These are phyloP conservation scores for Penicillium rolfsii DNA, from an alignment of 2,329 filamentous ascomycete species.

Conservation along the genomic window DNA sequence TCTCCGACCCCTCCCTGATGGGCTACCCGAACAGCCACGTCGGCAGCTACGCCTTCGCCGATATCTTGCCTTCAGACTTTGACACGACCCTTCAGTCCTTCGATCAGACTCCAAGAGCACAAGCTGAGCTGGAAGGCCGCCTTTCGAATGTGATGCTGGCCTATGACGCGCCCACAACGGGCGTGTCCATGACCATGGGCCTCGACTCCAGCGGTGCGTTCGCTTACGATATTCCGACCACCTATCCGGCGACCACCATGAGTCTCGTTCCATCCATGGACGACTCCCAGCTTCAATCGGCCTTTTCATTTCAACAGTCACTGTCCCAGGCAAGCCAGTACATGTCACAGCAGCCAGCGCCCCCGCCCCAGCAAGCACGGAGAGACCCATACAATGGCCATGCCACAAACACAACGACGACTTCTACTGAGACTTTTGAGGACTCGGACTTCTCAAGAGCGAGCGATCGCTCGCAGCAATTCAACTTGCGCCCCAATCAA, in stretches of 20 bases:
- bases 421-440: slow-evolving; percentile 23
- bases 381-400: slow-evolving; percentile 16
- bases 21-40: slow-evolving; percentile 18
- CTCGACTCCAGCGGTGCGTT: slow-evolving; percentile 27
- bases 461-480: slow-evolving; percentile 22
- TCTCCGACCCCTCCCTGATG: slow-evolving; percentile 24
- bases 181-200: slow-evolving; percentile 27
- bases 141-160: slow-evolving; percentile 32
- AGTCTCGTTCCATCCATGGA: slow-evolving; percentile 21
- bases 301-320: slow-evolving; percentile 15
- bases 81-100: slow-evolving; percentile 24
- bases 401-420: slow-evolving; percentile 7
- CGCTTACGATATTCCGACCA: slow-evolving; percentile 28
- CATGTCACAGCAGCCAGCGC: slow-evolving; percentile 5
- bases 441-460: slow-evolving; percentile 27
- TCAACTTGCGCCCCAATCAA: slow-evolving; percentile 14
- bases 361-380: not conserved
- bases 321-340: slow-evolving; percentile 16
- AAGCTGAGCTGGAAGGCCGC: slow-evolving; percentile 24
- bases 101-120: slow-evolving; percentile 13
- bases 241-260: slow-evolving; percentile 28
- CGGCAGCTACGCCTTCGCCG: slow-evolving; percentile 20
- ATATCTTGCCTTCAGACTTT: slow-evolving; percentile 25
- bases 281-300: slow-evolving; percentile 21
- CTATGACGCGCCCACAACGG: slow-evolving; percentile 29